These are phyloP conservation scores for Westerdykella aurantiaca DNA, from an alignment of 2,329 filamentous ascomycete species.

Conservation along the genomic window DNA sequence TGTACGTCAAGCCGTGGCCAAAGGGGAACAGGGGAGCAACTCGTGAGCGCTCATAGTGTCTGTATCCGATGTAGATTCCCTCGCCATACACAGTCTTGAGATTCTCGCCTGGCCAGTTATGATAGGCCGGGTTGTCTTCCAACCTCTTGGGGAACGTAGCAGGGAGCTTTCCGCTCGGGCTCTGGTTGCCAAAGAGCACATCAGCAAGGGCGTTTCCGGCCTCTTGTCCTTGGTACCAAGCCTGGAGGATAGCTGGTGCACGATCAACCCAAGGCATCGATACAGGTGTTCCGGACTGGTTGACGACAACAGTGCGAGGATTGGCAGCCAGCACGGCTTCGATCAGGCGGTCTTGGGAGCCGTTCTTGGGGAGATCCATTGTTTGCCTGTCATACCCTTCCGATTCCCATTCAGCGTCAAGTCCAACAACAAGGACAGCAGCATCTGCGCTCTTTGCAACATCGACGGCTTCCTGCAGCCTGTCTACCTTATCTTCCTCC, in stretches of 20 bases:
- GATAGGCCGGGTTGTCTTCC: constrained; percentile 63
- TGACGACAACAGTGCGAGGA: constrained; percentile 62
- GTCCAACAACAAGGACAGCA: constrained; percentile 69
- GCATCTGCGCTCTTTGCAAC: constrained; percentile 67
- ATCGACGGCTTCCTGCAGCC: constrained; percentile 53
- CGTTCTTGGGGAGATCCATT: constrained; percentile 53
- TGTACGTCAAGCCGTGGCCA: constrained; percentile 73
- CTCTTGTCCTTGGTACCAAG: constrained; percentile 86
- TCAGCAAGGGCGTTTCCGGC: constrained; percentile 76
- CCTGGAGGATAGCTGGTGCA: constrained; percentile 62
- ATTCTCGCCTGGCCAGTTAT: constrained; percentile 70
- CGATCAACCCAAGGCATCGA: constrained; percentile 63
- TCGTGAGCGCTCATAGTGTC: constrained; percentile 60
- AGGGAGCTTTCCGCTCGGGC: constrained; percentile 69
- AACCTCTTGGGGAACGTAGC: constrained; percentile 59
- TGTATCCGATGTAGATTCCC: constrained; percentile 67
- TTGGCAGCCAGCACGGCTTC: constrained; percentile 59
- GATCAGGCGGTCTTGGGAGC: constrained; percentile 60
- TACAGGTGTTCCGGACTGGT: constrained; percentile 70
- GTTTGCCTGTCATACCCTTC: constrained; percentile 61
- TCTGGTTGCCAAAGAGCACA: constrained; percentile 66
- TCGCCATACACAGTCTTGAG: constrained; percentile 64
- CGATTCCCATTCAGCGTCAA: constrained; percentile 73
- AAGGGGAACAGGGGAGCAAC: constrained; percentile 66
- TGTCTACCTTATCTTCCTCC: constrained; percentile 59